Conservation (phyloP, 192 early-diverging fungal genomes). For the Entomortierella chlamydospora region DNA sequence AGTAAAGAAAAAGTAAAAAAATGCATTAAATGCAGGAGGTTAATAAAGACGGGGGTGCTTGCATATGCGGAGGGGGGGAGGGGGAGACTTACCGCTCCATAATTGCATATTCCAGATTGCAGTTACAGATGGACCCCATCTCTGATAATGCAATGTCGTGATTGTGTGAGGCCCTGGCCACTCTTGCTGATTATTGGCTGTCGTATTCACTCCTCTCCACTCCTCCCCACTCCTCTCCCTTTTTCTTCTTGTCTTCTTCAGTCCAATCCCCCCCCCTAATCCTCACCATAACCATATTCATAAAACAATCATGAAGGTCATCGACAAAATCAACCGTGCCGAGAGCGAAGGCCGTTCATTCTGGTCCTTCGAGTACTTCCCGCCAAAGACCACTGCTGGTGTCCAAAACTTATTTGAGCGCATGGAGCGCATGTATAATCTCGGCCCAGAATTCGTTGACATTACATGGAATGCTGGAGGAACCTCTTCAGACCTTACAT, state of each 20-base stretch:
- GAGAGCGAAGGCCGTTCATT: slow-evolving; percentile 61
- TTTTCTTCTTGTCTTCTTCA: too few species aligned
- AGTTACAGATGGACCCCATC: not conserved
- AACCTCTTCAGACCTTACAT: slow-evolving; percentile 86
- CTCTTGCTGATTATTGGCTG: too few species aligned
- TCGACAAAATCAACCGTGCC: slow-evolving; percentile 73
- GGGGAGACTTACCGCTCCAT: too few species aligned
- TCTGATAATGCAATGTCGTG: not conserved
- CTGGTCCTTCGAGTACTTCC: slow-evolving; percentile 98
- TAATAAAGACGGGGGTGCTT: too few species aligned
- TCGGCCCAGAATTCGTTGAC: slow-evolving; percentile 94
- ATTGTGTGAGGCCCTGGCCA: too few species aligned
- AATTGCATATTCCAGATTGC: too few species aligned
- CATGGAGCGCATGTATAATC: slow-evolving; percentile 92
- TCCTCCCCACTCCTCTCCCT: too few species aligned
- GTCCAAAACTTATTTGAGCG: slow-evolving; percentile 90
- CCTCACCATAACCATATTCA: not conserved
- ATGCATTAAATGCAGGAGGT: too few species aligned
- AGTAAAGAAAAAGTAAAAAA: too few species aligned
- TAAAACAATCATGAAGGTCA: slow-evolving; percentile 69
- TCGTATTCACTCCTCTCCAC: too few species aligned
- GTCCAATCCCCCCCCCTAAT: too few species aligned
- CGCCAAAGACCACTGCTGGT: slow-evolving; percentile 86
- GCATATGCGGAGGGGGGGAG: too few species aligned
- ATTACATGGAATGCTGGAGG: slow-evolving; percentile 99